A percentile compares a stretch with the other conserved stretches of the same genome.
Conservation (phyloP, 2,329 filamentous ascomycete genomes). For the Nigrospora osmanthi region DNA sequence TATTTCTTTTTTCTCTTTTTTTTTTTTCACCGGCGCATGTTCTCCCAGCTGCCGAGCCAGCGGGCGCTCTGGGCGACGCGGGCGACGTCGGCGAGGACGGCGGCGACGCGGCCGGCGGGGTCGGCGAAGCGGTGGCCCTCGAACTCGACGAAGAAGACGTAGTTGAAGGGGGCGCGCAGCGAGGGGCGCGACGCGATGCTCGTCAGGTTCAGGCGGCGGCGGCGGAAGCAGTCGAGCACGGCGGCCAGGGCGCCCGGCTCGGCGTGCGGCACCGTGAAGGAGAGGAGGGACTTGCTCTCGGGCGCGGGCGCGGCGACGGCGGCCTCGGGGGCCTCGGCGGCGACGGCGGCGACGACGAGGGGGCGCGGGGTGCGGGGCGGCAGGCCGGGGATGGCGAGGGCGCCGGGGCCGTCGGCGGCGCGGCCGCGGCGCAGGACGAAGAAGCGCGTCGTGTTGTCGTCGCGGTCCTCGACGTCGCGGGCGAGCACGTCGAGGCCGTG, state of each 20-base stretch:
- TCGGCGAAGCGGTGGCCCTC: slow-evolving; percentile 51
- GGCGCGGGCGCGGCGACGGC: slow-evolving; percentile 3
- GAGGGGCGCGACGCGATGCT: slow-evolving; percentile 85
- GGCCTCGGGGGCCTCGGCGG: too few relatives aligned
- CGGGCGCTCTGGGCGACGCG: slow-evolving; percentile 53
- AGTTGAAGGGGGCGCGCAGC: slow-evolving; percentile 70
- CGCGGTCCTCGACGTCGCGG: slow-evolving; percentile 61
- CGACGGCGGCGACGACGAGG: too few relatives aligned
- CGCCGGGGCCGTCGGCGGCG: not conserved
- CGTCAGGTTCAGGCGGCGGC: slow-evolving; percentile 70
- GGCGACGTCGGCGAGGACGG: slow-evolving; percentile 50
- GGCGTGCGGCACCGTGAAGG: slow-evolving; percentile 74
- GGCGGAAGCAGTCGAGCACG: slow-evolving; percentile 71
- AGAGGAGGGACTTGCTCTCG: slow-evolving; percentile 61
- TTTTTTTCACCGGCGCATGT: slow-evolving; percentile 11
- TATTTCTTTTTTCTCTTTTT: not conserved
- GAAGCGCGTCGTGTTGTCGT: slow-evolving; percentile 74
- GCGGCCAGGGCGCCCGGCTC: slow-evolving; percentile 76
- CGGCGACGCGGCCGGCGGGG: slow-evolving; percentile 48
- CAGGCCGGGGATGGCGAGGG: not conserved
- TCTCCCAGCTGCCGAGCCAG: slow-evolving; percentile 64
- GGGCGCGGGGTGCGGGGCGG: not conserved
- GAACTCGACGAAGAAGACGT: slow-evolving; percentile 93
- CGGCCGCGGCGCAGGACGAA: slow-evolving; percentile 47
- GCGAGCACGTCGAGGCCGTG: slow-evolving; percentile 64